phyloP scores from a whole-genome alignment of 805 yeast genomes.

The Komagataella mondaviorum region DNA sequence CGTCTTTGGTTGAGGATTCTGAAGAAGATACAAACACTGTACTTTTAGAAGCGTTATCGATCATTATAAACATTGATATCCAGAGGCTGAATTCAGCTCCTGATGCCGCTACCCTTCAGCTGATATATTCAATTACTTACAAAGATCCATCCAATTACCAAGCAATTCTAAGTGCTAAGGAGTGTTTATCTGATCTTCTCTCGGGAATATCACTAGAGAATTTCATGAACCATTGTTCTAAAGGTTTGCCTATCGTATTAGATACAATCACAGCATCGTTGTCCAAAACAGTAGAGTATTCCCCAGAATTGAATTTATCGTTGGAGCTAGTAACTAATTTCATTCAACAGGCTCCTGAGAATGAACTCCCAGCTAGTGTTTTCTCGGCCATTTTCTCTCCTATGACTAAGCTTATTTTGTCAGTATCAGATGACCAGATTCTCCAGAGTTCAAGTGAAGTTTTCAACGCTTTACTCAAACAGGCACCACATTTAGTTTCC shows the following conservation, averaged over 20 bases:
- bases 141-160: constrained; percentile 69
- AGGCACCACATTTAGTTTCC: constrained; percentile 21
- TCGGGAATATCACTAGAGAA: constrained; percentile 26
- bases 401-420: constrained; percentile 23
- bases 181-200: constrained; percentile 52
- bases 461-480: constrained; percentile 43
- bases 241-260: constrained; percentile 38
- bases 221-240: constrained; percentile 33
- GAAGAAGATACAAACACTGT: constrained; percentile 74
- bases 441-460: constrained; percentile 69
- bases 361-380: constrained; percentile 22
- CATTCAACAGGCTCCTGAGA: constrained; percentile 26
- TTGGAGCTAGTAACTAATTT: constrained; percentile 44
- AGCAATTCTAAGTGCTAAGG: constrained; percentile 51
- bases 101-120: constrained; percentile 26
- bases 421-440: constrained; percentile 60
- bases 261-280: constrained; percentile 21
- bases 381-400: constrained; percentile 29
- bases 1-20: constrained; percentile 39
- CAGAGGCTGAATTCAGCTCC: constrained; percentile 14
- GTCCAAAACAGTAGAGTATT: constrained; percentile 28
- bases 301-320: constrained; percentile 45
- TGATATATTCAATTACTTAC: constrained; percentile 52
- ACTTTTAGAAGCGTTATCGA: constrained; percentile 55
- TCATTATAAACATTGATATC: constrained; percentile 36